A percentile compares a stretch with the other conserved stretches of the same genome.
phyloP scores from a whole-genome alignment of 768 basidiomycete genomes.

The Trametes punicea region DNA sequence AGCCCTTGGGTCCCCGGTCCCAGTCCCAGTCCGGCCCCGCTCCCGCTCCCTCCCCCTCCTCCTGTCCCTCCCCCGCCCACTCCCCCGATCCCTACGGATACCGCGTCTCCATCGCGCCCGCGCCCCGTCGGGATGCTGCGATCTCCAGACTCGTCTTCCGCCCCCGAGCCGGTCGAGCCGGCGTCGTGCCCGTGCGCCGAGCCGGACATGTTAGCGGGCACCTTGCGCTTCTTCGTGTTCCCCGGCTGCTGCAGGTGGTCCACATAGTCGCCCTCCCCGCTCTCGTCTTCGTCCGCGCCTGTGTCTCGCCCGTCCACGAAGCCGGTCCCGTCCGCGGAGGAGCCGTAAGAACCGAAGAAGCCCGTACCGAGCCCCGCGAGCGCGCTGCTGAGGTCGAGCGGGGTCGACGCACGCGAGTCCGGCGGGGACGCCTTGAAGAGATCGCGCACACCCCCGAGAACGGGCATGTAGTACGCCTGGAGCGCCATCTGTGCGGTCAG shows the following conservation, averaged over 20 bases:
- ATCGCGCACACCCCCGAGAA: constrained; percentile 47
- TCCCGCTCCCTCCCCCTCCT: constrained; percentile 17
- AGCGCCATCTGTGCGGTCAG: constrained; percentile 58
- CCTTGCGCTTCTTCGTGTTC: constrained; percentile 88
- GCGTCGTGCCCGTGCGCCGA: constrained; percentile 41
- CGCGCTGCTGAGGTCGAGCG: constrained; percentile 28
- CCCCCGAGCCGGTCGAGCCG: constrained; percentile 39
- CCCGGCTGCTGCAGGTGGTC: constrained; percentile 74
- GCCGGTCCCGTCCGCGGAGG: constrained; percentile 35
- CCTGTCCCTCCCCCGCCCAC: constrained; percentile 42
- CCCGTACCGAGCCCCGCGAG: constrained; percentile 33
- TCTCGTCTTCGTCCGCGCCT: constrained; percentile 46
- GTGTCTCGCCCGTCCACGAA: constrained; percentile 13
- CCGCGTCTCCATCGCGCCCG: constrained; percentile 21
- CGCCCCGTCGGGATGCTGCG: constrained; percentile 27
- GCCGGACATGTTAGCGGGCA: constrained; percentile 58
- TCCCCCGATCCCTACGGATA: neutral
- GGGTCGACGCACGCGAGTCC: constrained; percentile 17
- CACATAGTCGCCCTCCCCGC: constrained; percentile 57
- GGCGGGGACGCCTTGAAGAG: constrained; percentile 32
- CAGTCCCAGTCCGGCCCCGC: neutral
- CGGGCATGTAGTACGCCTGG: constrained; percentile 62
- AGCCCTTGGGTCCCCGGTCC: neutral
- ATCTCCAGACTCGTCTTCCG: constrained; percentile 40
- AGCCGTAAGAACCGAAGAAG: constrained; percentile 23